Evolutionary conservation across 2,329 filamentous ascomycete genomes (phyloP).

Genomic region (Alternaria burnsii): DNA sequence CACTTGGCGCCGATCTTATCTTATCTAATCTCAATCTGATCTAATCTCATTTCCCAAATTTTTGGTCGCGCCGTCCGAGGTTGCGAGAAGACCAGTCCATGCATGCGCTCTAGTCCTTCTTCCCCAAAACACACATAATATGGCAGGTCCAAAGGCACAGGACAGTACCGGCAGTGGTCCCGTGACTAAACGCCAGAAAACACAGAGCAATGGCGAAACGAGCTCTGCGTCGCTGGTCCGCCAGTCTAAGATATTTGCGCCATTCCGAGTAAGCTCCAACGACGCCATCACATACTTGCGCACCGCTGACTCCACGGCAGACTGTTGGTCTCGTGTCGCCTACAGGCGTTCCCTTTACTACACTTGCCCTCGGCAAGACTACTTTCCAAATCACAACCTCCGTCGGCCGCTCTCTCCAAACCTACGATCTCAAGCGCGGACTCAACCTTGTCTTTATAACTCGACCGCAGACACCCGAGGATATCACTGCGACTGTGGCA

Average conservation of each 20-base stretch:
- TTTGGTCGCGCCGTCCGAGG: conserved; percentile 15
- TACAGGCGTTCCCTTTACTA: conserved; percentile 87
- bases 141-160: conserved; percentile 63
- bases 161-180: conserved; percentile 54
- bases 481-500: conserved; percentile 85
- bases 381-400: conserved; percentile 98
- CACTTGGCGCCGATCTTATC: conserved; percentile 24
- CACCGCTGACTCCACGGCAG: conserved; percentile 57
- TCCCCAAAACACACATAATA: conserved; percentile 33
- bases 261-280: conserved; percentile 75
- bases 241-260: conserved; percentile 85
- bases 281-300: background rate
- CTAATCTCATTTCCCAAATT: conserved; percentile 32
- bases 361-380: conserved; percentile 86
- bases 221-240: conserved; percentile 52
- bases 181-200: conserved; percentile 70
- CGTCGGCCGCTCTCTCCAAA: conserved; percentile 88
- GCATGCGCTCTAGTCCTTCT: conserved; percentile 4
- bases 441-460: conserved; percentile 94
- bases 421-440: conserved; percentile 90
- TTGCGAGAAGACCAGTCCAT: conserved; percentile 19
- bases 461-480: conserved; percentile 82
- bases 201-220: conserved; percentile 47
- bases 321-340: conserved; percentile 94
- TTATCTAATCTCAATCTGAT: conserved; percentile 26